Percentiles rank a stretch among this genome's conserved stretches.
Evolutionary conservation across 495 filamentous ascomycete genomes (phyloP).

Genomic region (Hyaloscypha finlandica): DNA sequence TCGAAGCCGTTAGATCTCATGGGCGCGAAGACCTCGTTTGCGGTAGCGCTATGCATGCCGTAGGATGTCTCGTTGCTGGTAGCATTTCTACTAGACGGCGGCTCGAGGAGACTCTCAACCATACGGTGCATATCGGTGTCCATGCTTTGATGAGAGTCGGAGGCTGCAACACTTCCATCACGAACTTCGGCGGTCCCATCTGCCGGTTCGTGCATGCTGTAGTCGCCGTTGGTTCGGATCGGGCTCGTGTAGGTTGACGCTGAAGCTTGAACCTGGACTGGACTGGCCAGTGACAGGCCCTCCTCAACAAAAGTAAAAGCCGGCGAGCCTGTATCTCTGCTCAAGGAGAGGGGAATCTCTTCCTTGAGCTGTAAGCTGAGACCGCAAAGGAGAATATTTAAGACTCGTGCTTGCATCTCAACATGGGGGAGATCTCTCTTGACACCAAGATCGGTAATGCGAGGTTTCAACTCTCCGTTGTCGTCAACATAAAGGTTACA

Average conservation of each 20-base stretch:
- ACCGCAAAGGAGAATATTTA: slow-evolving; percentile 68
- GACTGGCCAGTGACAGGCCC: slow-evolving; percentile 9
- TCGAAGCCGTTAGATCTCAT: slow-evolving; percentile 13
- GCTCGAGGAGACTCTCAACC: slow-evolving; percentile 62
- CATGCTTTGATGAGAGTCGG: slow-evolving; percentile 38
- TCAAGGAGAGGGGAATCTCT: slow-evolving; percentile 20
- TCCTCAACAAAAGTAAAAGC: slow-evolving; percentile 23
- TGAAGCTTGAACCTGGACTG: not conserved
- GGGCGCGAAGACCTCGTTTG: slow-evolving; percentile 32
- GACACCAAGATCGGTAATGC: slow-evolving; percentile 54
- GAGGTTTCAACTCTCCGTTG: slow-evolving; percentile 50
- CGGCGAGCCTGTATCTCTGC: not conserved
- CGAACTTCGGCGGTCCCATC: not conserved
- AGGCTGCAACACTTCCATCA: slow-evolving; percentile 30
- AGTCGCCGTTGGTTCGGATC: not conserved
- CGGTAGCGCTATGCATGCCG: slow-evolving; percentile 33
- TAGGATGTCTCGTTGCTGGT: slow-evolving; percentile 36
- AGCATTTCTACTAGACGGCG: slow-evolving; percentile 5
- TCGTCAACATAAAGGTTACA: slow-evolving; percentile 39
- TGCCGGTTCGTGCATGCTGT: not conserved
- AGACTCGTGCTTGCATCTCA: slow-evolving; percentile 72
- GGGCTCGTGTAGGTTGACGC: slow-evolving; percentile 7
- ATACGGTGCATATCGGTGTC: slow-evolving; percentile 55
- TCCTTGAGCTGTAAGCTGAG: slow-evolving; percentile 48
- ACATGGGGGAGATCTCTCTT: slow-evolving; percentile 63